A percentile compares a stretch with the other conserved stretches of the same genome.
Conservation (phyloP, 2,329 filamentous ascomycete genomes). For the Pseudogymnoascus sp. region DNA sequence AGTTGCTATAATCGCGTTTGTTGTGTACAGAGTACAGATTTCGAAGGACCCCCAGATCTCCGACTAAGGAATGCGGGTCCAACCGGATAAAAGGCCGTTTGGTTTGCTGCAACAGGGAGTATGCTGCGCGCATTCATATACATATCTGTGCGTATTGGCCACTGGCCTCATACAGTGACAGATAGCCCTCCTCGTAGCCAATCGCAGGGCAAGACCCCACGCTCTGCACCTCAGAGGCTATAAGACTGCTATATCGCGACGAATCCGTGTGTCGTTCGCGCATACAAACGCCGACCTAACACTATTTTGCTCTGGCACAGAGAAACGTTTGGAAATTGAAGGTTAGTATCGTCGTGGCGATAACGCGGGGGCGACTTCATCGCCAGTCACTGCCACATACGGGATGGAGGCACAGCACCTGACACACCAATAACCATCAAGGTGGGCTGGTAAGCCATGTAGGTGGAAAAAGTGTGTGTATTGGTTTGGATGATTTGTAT, state of each 20-base stretch:
- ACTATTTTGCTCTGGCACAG: conserved; percentile 1
- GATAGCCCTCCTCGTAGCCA: background rate
- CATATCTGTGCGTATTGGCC: background rate
- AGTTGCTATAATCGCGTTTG: background rate
- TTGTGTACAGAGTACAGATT: background rate
- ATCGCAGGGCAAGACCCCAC: background rate
- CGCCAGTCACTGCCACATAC: background rate
- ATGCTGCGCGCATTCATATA: background rate
- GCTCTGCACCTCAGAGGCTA: background rate
- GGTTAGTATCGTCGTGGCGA: background rate
- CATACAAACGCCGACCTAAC: background rate
- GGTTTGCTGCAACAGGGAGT: background rate
- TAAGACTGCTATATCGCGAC: conserved; percentile 1
- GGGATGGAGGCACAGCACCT: background rate
- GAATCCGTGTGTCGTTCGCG: background rate
- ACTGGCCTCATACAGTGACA: background rate
- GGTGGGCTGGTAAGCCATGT: background rate
- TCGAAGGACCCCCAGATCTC: background rate
- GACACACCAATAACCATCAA: background rate
- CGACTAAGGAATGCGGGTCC: conserved; percentile 1
- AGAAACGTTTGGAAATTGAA: background rate
- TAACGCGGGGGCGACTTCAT: background rate
- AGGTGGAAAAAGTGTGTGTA: background rate
- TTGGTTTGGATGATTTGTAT: background rate
- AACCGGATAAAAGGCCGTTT: conserved; percentile 1